Evolutionary conservation across 2,329 filamentous ascomycete species (phyloP).

Genomic region (Didymella pinodella): DNA sequence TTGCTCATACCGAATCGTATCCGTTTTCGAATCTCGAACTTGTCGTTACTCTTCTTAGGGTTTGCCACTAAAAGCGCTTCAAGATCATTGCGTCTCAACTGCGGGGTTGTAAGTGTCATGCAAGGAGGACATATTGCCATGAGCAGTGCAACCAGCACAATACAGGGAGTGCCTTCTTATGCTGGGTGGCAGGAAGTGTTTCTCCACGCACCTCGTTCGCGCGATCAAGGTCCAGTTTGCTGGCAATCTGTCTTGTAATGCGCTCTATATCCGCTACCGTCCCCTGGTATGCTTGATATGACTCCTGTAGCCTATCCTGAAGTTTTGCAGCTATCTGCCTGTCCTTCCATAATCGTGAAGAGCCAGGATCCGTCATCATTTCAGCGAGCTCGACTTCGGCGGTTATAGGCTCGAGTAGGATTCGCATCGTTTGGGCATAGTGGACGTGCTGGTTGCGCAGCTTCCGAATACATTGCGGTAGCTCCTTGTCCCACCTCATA

Average conservation of each 20-base stretch:
- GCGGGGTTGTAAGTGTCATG: conserved; percentile 26
- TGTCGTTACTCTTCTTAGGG: conserved; percentile 41
- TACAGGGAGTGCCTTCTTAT: neutral
- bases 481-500: conserved; percentile 46
- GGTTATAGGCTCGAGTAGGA: conserved; percentile 49
- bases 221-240: conserved; percentile 48
- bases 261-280: conserved; percentile 48
- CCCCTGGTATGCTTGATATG: conserved; percentile 46
- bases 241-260: conserved; percentile 48
- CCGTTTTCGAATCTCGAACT: conserved; percentile 48
- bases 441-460: conserved; percentile 50
- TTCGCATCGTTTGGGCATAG: conserved; percentile 47
- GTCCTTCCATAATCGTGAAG: conserved; percentile 45
- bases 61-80: conserved; percentile 47
- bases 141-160: neutral
- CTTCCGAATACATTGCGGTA: conserved; percentile 48
- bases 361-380: conserved; percentile 45
- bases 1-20: conserved; percentile 50
- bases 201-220: conserved; percentile 39
- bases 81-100: conserved; percentile 48
- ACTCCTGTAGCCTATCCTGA: conserved; percentile 44
- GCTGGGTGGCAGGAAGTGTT: too few species aligned
- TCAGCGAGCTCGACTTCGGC: conserved; percentile 46
- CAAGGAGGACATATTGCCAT: conserved; percentile 13
- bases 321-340: conserved; percentile 39